Percentiles rank a stretch among this genome's conserved stretches.
phyloP scores from a whole-genome alignment of 1,139 yeast species.

The Nakaseomyces glabratus region DNA sequence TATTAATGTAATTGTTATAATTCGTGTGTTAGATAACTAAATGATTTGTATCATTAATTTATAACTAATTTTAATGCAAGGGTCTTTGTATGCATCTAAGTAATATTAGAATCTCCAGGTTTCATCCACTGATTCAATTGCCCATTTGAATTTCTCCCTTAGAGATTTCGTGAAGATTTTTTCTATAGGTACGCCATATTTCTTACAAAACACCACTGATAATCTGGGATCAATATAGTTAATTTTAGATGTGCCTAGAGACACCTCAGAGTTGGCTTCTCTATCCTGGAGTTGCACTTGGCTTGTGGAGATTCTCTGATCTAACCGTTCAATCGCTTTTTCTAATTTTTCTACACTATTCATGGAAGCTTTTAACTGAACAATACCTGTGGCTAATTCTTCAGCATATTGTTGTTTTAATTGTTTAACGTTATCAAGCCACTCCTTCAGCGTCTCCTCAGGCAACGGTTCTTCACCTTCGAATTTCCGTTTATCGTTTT shows the following conservation, averaged over 20 bases:
- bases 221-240: conserved; percentile 93
- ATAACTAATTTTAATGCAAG: too few relatives aligned
- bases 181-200: conserved; percentile 81
- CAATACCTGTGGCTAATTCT: conserved; percentile 57
- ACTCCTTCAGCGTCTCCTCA: conserved; percentile 49
- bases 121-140: conserved; percentile 81
- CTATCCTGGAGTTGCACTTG: conserved; percentile 76
- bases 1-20: too few relatives aligned
- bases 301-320: conserved; percentile 60
- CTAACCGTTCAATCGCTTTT: conserved; percentile 66
- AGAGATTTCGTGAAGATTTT: conserved; percentile 84
- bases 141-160: conserved; percentile 93
- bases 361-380: conserved; percentile 42
- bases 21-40: too few relatives aligned
- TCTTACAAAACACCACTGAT: conserved; percentile 82
- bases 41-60: too few relatives aligned
- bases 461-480: conserved; percentile 48
- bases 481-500: conserved; percentile 60
- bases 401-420: conserved; percentile 43
- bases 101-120: conserved; percentile 37
- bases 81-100: too few relatives aligned
- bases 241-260: conserved; percentile 86
- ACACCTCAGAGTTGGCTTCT: conserved; percentile 90
- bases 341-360: conserved; percentile 64
- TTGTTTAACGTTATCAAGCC: conserved; percentile 52